These are phyloP conservation scores for Hura crepitans DNA, from an alignment of 441 rosid genomes.

Conservation along the genomic window DNA sequence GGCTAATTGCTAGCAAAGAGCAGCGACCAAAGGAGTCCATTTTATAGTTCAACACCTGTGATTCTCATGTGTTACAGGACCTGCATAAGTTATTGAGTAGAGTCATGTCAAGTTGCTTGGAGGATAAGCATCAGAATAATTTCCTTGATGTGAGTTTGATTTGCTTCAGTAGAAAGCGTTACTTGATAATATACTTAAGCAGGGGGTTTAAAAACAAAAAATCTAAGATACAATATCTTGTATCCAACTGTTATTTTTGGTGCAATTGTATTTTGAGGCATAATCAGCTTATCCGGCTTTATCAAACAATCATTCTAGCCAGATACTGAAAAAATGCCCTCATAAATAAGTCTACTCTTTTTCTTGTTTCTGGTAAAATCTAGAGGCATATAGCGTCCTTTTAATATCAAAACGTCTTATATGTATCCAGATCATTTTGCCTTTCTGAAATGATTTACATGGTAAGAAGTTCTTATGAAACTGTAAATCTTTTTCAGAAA, in stretches of 20 bases:
- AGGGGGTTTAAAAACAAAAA: neutral
- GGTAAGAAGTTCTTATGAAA: neutral
- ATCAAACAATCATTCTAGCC: neutral
- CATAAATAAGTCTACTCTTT: neutral
- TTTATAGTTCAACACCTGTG: neutral
- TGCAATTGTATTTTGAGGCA: neutral
- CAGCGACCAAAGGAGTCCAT: neutral
- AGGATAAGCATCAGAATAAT: constrained; percentile 30
- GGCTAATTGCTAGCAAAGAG: neutral
- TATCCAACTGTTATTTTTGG: neutral
- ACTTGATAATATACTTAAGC: neutral
- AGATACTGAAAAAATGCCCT: neutral
- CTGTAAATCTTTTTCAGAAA: constrained; percentile 11
- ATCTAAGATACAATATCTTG: neutral
- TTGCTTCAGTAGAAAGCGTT: neutral
- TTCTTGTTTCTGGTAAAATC: neutral
- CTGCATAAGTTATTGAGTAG: constrained; percentile 38
- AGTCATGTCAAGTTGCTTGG: constrained; percentile 45
- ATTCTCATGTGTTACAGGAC: constrained; percentile 43
- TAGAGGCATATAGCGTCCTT: neutral
- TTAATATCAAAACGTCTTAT: neutral
- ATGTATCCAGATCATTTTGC: neutral
- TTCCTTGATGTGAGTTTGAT: constrained; percentile 50
- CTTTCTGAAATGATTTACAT: neutral
- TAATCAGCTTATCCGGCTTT: neutral